Evolutionary conservation across 495 filamentous ascomycete genomes (phyloP).

Genomic region (Neurospora sp.): DNA sequence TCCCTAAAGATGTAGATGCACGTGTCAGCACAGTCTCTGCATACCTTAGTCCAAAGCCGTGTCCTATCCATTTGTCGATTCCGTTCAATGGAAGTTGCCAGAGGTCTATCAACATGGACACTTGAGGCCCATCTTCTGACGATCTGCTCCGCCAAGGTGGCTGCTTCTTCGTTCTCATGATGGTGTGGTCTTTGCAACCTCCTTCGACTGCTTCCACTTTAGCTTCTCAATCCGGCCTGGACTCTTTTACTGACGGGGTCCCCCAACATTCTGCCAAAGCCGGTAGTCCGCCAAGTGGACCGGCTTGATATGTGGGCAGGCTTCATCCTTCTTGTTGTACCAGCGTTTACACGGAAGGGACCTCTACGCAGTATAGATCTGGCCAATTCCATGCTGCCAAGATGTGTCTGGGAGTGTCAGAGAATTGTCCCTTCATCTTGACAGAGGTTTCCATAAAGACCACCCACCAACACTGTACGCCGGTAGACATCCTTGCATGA

Average conservation of each 20-base stretch:
- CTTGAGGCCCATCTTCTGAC: neutral
- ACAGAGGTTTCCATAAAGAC: neutral
- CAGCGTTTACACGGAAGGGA: neutral
- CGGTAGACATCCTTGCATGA: neutral
- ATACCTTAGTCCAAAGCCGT: neutral
- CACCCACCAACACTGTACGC: neutral
- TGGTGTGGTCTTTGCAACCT: neutral
- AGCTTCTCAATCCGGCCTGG: neutral
- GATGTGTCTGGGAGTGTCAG: neutral
- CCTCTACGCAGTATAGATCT: neutral
- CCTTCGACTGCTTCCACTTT: neutral
- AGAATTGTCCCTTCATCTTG: neutral
- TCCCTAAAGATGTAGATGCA: neutral
- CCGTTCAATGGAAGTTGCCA: neutral
- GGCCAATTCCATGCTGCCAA: neutral
- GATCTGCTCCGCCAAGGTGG: neutral
- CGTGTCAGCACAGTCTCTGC: neutral
- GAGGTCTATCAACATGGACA: neutral
- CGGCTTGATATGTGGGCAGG: neutral
- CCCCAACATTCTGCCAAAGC: neutral
- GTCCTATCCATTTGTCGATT: neutral
- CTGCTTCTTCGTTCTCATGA: neutral
- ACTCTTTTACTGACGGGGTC: neutral
- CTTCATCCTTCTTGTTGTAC: neutral
- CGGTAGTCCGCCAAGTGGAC: neutral